A percentile compares a stretch with the other conserved stretches of the same genome.
Conservation (phyloP, 257 asterid species). For the Nicotiana sylvestris region DNA sequence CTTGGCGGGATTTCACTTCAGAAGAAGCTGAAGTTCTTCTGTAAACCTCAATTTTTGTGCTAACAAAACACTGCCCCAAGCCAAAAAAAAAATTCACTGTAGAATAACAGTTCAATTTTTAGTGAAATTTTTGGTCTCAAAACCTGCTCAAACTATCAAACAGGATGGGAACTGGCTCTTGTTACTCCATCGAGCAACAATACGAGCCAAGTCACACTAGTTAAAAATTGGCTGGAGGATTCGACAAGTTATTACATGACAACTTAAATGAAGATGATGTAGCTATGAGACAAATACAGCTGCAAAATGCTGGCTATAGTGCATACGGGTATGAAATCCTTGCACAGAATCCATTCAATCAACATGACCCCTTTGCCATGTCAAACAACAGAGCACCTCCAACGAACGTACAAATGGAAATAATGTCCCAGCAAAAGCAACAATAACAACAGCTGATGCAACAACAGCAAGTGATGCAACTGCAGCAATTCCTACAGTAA, state of each 20-base stretch:
- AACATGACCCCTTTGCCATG: constrained; percentile 55
- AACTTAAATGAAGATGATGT: constrained; percentile 80
- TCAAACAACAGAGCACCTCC: constrained; percentile 51
- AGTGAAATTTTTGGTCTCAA: too few relatives aligned
- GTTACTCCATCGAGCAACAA: constrained; percentile 70
- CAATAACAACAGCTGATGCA: constrained; percentile 12
- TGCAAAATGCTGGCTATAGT: constrained; percentile 62
- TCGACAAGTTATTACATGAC: constrained; percentile 63
- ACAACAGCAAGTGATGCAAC: constrained; percentile 26
- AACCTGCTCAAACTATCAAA: not conserved
- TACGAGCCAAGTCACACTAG: constrained; percentile 28
- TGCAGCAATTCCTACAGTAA: constrained; percentile 13
- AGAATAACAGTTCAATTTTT: too few relatives aligned
- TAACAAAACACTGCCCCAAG: too few relatives aligned
- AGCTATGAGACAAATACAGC: constrained; percentile 53
- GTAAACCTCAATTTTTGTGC: too few relatives aligned
- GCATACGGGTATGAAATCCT: constrained; percentile 34
- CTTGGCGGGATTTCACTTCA: too few relatives aligned
- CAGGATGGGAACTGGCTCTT: constrained; percentile 89
- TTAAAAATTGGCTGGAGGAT: constrained; percentile 75
- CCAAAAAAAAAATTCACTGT: too few relatives aligned
- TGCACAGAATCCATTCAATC: constrained; percentile 32
- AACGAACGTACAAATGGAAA: constrained; percentile 56
- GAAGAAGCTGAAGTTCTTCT: too few relatives aligned
- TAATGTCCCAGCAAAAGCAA: constrained; percentile 62